Conservation (phyloP, 768 basidiomycete species). For the Leucocoprinus birnbaumii region DNA sequence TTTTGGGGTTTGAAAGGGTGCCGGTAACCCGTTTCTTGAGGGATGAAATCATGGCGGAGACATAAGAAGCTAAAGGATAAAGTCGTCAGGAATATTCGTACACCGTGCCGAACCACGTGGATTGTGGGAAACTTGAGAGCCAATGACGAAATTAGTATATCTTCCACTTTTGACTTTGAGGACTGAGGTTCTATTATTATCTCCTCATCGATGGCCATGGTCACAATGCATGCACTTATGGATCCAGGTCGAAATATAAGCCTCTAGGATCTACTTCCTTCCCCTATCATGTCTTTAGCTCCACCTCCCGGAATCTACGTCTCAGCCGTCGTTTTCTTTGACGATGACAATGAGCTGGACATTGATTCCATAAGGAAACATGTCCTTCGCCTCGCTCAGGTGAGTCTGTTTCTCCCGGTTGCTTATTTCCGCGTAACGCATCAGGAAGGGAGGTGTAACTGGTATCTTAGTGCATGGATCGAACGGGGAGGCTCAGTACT, state of each 20-base stretch:
- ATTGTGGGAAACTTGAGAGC: background rate
- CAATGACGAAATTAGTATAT: background rate
- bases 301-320: slow-evolving; percentile 74
- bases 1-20: slow-evolving; percentile 34
- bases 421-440: slow-evolving; percentile 15
- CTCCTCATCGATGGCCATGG: slow-evolving; percentile 1
- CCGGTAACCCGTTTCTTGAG: slow-evolving; percentile 36
- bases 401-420: slow-evolving; percentile 27
- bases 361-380: slow-evolving; percentile 64
- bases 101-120: slow-evolving; percentile 8
- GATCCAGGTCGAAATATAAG: slow-evolving; percentile 4
- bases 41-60: slow-evolving; percentile 38
- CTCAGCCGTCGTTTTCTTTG: slow-evolving; percentile 75
- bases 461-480: slow-evolving; percentile 74
- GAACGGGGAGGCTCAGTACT: slow-evolving; percentile 75
- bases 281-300: slow-evolving; percentile 27
- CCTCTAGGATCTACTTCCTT: background rate
- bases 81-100: background rate
- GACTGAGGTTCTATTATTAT: background rate
- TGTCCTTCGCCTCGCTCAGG: slow-evolving; percentile 70
- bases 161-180: background rate
- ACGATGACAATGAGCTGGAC: slow-evolving; percentile 69
- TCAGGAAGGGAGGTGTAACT: slow-evolving; percentile 61
- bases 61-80: slow-evolving; percentile 3
- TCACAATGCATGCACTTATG: background rate